These are phyloP conservation scores for Pichia sp. DNA, from an alignment of 1,139 yeast species.

Conservation along the genomic window DNA sequence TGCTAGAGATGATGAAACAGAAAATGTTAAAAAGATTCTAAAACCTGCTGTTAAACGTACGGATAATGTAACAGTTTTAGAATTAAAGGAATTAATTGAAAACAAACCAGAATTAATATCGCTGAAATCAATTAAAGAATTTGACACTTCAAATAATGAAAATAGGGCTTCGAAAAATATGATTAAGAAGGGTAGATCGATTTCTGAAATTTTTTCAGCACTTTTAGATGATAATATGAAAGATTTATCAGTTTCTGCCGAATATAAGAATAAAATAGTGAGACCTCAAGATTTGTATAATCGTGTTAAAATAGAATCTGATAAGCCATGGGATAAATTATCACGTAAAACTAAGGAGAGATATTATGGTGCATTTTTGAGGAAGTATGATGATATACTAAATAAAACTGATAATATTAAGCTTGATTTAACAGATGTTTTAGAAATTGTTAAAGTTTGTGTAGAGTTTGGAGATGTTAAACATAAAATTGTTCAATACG, in stretches of 20 bases:
- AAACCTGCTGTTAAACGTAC: constrained; percentile 14
- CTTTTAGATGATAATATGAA: constrained; percentile 23
- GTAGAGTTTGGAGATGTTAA: constrained; percentile 18
- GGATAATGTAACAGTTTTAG: constrained; percentile 9
- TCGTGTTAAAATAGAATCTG: constrained; percentile 19
- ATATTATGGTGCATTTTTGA: constrained; percentile 27
- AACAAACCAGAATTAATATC: constrained; percentile 11
- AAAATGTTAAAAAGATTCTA: constrained; percentile 6
- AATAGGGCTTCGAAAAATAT: not conserved
- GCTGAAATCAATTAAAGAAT: constrained; percentile 3
- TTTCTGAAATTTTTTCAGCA: constrained; percentile 23
- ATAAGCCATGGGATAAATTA: constrained; percentile 22
- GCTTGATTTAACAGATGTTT: constrained; percentile 15
- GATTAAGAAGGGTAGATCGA: constrained; percentile 10
- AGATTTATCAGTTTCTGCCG: constrained; percentile 26
- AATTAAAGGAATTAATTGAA: constrained; percentile 16
- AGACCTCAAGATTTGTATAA: constrained; percentile 25
- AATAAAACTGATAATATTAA: constrained; percentile 15
- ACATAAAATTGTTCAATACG: constrained; percentile 17
- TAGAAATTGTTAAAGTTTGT: constrained; percentile 19
- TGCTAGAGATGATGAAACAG: not conserved
- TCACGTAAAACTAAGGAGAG: constrained; percentile 19
- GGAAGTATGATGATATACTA: constrained; percentile 22
- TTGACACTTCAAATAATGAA: not conserved
- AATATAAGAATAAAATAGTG: constrained; percentile 23